These are phyloP conservation scores for Tillandsia leiboldiana DNA, from an alignment of 176 grass and related monocot genomes.

Conservation along the genomic window DNA sequence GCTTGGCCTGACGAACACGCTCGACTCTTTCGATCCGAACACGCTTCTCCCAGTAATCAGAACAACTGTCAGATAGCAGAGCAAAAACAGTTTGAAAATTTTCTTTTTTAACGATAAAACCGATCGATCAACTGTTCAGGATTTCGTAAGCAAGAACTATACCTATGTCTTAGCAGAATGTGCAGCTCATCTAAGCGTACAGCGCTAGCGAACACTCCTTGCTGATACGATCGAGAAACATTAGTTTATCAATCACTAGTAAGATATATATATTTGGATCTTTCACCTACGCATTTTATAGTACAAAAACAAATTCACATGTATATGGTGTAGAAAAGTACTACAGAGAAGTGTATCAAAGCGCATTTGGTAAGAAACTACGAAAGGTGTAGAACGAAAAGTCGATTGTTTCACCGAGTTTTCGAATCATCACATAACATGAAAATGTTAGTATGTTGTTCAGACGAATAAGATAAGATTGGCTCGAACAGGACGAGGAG, in stretches of 20 bases:
- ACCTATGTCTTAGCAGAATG: slow-evolving; percentile 62
- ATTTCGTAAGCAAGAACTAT: not conserved
- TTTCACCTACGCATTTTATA: no score
- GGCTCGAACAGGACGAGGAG: no score
- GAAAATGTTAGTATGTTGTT: not conserved
- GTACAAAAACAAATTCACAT: no score
- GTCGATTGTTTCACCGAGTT: not conserved
- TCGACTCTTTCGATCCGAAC: slow-evolving; percentile 47
- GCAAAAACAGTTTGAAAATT: not conserved
- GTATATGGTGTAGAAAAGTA: not conserved
- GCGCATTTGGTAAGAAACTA: no score
- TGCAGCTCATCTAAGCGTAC: slow-evolving; percentile 70
- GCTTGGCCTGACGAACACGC: slow-evolving; percentile 56
- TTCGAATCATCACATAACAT: not conserved
- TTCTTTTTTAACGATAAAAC: not conserved
- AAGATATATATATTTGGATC: no score
- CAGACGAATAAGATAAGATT: not conserved
- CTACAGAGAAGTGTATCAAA: no score
- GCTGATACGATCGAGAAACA: slow-evolving; percentile 28
- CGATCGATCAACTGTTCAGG: not conserved
- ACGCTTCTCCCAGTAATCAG: slow-evolving; percentile 66
- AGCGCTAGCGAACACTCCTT: slow-evolving; percentile 49
- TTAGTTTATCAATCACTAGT: no score
- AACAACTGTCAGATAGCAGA: slow-evolving; percentile 41
- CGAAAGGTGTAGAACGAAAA: no score